Base-by-base conservation (phyloP, 805 yeast species). In the Barnettozyma pratensis region DNA sequence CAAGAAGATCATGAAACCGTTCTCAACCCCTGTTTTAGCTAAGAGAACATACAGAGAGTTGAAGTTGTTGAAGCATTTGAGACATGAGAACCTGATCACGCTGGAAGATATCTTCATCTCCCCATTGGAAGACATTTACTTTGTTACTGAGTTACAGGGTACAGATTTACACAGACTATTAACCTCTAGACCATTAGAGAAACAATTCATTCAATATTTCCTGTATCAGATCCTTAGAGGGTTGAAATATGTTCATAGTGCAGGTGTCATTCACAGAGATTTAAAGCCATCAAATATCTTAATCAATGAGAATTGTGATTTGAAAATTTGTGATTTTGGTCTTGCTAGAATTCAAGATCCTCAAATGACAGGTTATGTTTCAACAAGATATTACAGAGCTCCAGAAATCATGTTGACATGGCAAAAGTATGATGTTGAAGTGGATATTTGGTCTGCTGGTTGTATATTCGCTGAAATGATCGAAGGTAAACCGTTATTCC, bases 331-430 rank as follows among this genome's bases (percentile, higher is more conserved):
- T 70, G 96, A 88, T 67, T 88, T 92, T 65, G 99, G 99, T 26
- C 74, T 92, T 52, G 98, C 98, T 34, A 79, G 99, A 64, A 87
- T 92, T 62, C 97, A 92, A 72, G 99, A 92, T 70, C 97, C 97
- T 11, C 98, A 92, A 67, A 92, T 92, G 99, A 92, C 98, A 1
- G 99, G 98, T 8, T 92, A 92, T 66, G 99, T 92, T 14, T 85
- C 96, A 5, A 92, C 99, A 4, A 71, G 99, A 62, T 92, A 90
- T 72, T 92, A 92, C 69, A 79, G 99, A 54, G 99, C 98, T 0
- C 99, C 99, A 2, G 99, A 92, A 66, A 92, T 92, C 68, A 92
- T 92, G 99, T 77, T 92, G 55, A 90, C 97, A 29, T 92, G 98
- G 98, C 99, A 92, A 67, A 89, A 92, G 64, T 92, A 92, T 69